A percentile compares a stretch with the other conserved stretches of the same genome.
Evolutionary conservation across 2,329 filamentous ascomycete species (phyloP).

Genomic region (Byssothecium circinans): DNA sequence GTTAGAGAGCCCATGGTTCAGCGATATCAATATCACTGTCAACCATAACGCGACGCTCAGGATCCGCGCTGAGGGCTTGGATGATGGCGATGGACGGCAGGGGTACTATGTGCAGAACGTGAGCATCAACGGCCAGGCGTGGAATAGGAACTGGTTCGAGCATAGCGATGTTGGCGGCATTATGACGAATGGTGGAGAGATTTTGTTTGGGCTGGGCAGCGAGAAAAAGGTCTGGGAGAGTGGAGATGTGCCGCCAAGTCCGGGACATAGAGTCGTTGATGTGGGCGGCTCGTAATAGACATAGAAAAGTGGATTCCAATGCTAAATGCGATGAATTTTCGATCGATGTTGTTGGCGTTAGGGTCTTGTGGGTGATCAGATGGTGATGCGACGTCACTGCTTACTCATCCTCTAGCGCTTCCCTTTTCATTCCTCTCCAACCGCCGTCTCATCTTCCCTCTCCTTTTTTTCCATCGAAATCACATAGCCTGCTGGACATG

Average conservation of each 20-base stretch:
- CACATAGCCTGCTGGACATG: too few relatives aligned
- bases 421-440: too few relatives aligned
- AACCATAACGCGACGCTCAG: conserved; percentile 45
- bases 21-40: conserved; percentile 41
- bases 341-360: too few relatives aligned
- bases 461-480: too few relatives aligned
- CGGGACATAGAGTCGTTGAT: conserved; percentile 35
- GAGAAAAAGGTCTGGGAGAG: conserved; percentile 36
- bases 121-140: conserved; percentile 55
- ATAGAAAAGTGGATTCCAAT: too few relatives aligned
- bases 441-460: too few relatives aligned
- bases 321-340: too few relatives aligned
- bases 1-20: conserved; percentile 51
- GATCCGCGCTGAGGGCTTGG: conserved; percentile 48
- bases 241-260: conserved; percentile 37
- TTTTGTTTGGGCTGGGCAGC: conserved; percentile 33
- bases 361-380: too few relatives aligned
- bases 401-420: too few relatives aligned
- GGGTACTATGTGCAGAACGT: conserved; percentile 58
- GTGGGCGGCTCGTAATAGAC: conserved; percentile 5
- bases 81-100: conserved; percentile 46
- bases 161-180: conserved; percentile 50
- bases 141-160: conserved; percentile 59
- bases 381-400: too few relatives aligned
- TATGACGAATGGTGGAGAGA: conserved; percentile 39